Base-by-base conservation (phyloP, 768 basidiomycete species). In the Mycena haematopus region DNA sequence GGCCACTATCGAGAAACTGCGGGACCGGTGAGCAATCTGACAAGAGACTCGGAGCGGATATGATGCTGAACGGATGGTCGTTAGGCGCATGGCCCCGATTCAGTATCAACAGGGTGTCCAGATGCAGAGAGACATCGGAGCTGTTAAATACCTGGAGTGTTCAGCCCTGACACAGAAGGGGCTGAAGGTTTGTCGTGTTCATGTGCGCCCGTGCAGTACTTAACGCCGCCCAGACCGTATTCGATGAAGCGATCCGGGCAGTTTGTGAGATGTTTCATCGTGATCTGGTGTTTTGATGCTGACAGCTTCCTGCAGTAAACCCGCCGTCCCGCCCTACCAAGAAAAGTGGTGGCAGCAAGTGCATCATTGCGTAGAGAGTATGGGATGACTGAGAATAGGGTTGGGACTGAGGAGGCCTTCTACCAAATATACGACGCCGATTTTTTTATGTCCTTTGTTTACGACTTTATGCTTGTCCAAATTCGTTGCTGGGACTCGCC, bases 161-260 rank as follows among this genome's bases (percentile, higher is more conserved):
- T 96, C 95, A 29, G 95, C 96, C 35, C 80, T 96, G 72, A 98
- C 96, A 50, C 97, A 99, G 82, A 97, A 99, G 79, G 96, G 96
- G 17, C 80, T 99, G 73, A 99, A 99, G 66, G 66, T 67, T 25
- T 5, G 62, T 19, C 6, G 8, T 33, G 19, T 24, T 19, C 44
- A 3, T 2, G 2, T 19, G 45, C 15, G 6, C 31, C 17, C 6
- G 7, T n/a, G 19, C 6, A 25, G 24, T 60, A 35, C 59, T 64
- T 4, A 63, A 33, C 44, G 13, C n/a, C 42, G 46, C 6, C 14
- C 65, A 67, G 86, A 96, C 91, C 61, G 97, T 99, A 46, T 99
- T 99, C 74, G 97, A 99, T 75, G 97, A 99, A 78, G 97, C 97
- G 45, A 99, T 99, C 71, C 88, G 97, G 57, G 94, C 95, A 58